Percentiles rank a stretch among this genome's conserved stretches.
Evolutionary conservation across 2,329 filamentous ascomycete species (phyloP).

Genomic region (Teratosphaeriaceae sp.): DNA sequence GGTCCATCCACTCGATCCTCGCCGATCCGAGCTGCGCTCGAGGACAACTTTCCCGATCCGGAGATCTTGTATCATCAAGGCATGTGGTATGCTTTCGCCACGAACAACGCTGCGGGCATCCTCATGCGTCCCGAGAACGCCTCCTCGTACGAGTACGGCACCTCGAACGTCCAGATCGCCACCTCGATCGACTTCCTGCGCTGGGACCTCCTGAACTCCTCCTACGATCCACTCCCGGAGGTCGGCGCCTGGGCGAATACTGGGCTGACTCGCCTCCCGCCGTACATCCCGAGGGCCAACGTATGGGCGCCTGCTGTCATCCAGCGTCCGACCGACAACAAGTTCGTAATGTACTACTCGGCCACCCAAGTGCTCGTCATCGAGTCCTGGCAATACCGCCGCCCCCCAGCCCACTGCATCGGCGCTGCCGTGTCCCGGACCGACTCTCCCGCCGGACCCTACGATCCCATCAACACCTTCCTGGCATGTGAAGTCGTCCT

Average conservation of each 20-base stretch:
- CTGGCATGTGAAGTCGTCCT: conserved; percentile 23
- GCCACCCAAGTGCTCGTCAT: conserved; percentile 9
- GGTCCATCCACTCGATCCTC: background rate
- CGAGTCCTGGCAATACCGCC: conserved; percentile 2
- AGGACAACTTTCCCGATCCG: conserved; percentile 35
- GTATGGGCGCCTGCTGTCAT: conserved; percentile 29
- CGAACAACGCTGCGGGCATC: conserved; percentile 29
- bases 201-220: conserved; percentile 24
- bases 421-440: conserved; percentile 26
- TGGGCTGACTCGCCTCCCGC: conserved; percentile 9
- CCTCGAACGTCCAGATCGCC: conserved; percentile 33
- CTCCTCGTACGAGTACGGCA: conserved; percentile 14
- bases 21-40: conserved; percentile 19
- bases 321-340: conserved; percentile 20
- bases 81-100: conserved; percentile 34
- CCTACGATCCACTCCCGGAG: conserved; percentile 26
- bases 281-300: conserved; percentile 18
- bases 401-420: conserved; percentile 28
- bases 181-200: conserved; percentile 30
- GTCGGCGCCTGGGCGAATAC: conserved; percentile 19
- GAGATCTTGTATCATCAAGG: conserved; percentile 25
- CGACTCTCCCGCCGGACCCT: conserved; percentile 23
- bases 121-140: conserved; percentile 12
- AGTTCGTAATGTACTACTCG: conserved; percentile 30
- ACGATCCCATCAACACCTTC: conserved; percentile 15